phyloP scores from a whole-genome alignment of 164 flowering plant species.

The Cinnamomum micranthum region DNA sequence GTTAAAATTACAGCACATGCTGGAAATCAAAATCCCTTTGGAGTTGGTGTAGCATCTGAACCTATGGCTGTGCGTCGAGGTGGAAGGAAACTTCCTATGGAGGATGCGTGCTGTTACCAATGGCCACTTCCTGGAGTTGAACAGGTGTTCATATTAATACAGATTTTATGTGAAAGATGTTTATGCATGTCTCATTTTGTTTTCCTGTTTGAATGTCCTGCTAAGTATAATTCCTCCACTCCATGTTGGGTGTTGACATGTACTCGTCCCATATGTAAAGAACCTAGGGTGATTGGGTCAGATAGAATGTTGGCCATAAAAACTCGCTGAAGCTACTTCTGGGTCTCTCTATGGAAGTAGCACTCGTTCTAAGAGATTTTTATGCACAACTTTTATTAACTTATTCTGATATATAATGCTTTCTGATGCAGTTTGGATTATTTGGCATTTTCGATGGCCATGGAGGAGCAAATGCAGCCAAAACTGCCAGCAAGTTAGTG shows the following conservation, averaged over 20 bases:
- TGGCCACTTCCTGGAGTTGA: slow-evolving; percentile 90
- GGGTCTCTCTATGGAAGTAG: too few relatives aligned
- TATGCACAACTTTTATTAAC: background rate
- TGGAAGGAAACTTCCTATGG: slow-evolving; percentile 90
- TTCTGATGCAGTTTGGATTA: slow-evolving; percentile 75
- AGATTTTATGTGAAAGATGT: background rate
- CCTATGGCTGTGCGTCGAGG: slow-evolving; percentile 94
- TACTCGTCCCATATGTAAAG: too few relatives aligned
- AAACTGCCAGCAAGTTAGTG: slow-evolving; percentile 82
- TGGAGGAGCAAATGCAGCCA: slow-evolving; percentile 89
- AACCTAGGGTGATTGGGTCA: too few relatives aligned
- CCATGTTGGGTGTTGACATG: too few relatives aligned
- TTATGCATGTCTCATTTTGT: too few relatives aligned
- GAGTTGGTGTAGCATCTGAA: slow-evolving; percentile 89
- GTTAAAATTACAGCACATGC: slow-evolving; percentile 52
- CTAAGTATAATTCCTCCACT: too few relatives aligned
- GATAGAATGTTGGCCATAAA: too few relatives aligned
- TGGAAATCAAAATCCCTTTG: slow-evolving; percentile 50
- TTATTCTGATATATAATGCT: slow-evolving; percentile 3
- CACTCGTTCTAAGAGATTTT: too few relatives aligned
- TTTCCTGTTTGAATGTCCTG: too few relatives aligned
- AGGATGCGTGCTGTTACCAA: slow-evolving; percentile 83
- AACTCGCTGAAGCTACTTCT: too few relatives aligned
- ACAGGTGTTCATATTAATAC: slow-evolving; percentile 43
- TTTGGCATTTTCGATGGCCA: slow-evolving; percentile 98